These are phyloP conservation scores for Pezizomycotina sp. DNA, from an alignment of 2,329 filamentous ascomycete species.

Conservation along the genomic window DNA sequence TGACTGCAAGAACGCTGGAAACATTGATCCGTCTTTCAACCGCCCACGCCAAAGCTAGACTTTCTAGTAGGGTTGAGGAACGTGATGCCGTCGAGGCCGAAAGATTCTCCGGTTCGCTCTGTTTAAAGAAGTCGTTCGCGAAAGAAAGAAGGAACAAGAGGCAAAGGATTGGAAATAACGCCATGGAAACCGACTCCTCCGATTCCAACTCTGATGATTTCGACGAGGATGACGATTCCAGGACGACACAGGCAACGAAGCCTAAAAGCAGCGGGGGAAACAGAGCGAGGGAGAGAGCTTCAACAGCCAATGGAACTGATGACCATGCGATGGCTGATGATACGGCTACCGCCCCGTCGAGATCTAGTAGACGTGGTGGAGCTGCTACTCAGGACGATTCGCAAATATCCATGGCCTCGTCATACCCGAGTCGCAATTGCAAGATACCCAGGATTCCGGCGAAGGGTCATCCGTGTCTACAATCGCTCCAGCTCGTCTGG, in stretches of 20 bases:
- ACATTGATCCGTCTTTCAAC: slow-evolving; percentile 96
- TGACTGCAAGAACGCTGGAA: slow-evolving; percentile 93
- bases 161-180: slow-evolving; percentile 72
- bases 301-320: slow-evolving; percentile 29
- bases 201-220: slow-evolving; percentile 43
- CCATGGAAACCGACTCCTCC: slow-evolving; percentile 41
- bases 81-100: slow-evolving; percentile 78
- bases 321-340: slow-evolving; percentile 39
- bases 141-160: slow-evolving; percentile 50
- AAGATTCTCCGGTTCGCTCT: slow-evolving; percentile 79
- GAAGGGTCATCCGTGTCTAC: slow-evolving; percentile 34
- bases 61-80: slow-evolving; percentile 78
- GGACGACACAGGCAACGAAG: slow-evolving; percentile 28
- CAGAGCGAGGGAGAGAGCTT: slow-evolving; percentile 18
- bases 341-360: slow-evolving; percentile 32
- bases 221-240: slow-evolving; percentile 44
- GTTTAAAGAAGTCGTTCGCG: slow-evolving; percentile 81
- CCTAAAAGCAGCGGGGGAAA: slow-evolving; percentile 28
- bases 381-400: slow-evolving; percentile 22
- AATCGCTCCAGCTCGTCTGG: slow-evolving; percentile 44
- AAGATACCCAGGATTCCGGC: slow-evolving; percentile 14
- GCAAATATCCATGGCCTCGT: slow-evolving; percentile 31
- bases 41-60: slow-evolving; percentile 79
- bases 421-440: slow-evolving; percentile 25
- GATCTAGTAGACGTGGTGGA: slow-evolving; percentile 30